phyloP scores from a whole-genome alignment of 495 filamentous ascomycete genomes.

The Lepraria neglecta region DNA sequence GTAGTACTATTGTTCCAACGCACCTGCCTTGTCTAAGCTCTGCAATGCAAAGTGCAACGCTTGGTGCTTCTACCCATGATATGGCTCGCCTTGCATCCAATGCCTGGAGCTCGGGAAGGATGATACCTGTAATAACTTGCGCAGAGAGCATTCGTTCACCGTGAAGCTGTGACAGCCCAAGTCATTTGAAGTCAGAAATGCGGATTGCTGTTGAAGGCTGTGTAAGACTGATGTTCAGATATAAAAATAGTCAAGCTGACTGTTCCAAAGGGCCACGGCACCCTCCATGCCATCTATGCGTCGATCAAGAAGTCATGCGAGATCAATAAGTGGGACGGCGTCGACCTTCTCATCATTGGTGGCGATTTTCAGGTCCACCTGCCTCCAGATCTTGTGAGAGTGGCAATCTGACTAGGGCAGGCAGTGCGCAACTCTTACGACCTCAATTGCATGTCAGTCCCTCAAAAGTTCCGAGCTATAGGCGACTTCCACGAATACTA shows the following conservation, averaged over 20 bases:
- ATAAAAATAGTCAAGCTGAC: neutral
- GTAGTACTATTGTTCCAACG: too few relatives aligned
- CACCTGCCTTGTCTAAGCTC: too few relatives aligned
- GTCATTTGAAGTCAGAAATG: conserved; percentile 23
- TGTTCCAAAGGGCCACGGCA: conserved; percentile 66
- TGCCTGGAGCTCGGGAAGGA: too few relatives aligned
- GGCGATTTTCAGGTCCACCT: conserved; percentile 75
- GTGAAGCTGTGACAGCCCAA: neutral
- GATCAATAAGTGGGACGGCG: conserved; percentile 62
- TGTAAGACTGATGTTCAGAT: conserved; percentile 44
- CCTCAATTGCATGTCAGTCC: conserved; percentile 78
- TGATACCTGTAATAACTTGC: too few relatives aligned
- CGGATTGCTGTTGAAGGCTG: conserved; percentile 72
- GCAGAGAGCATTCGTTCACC: too few relatives aligned
- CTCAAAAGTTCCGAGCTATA: conserved; percentile 71
- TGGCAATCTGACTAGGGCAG: conserved; percentile 38
- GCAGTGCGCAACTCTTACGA: conserved; percentile 83
- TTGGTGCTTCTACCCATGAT: too few relatives aligned
- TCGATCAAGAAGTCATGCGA: conserved; percentile 57
- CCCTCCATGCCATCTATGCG: conserved; percentile 81
- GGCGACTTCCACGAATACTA: conserved; percentile 94
- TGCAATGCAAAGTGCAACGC: too few relatives aligned
- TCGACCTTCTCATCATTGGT: conserved; percentile 81
- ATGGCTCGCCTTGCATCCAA: too few relatives aligned
- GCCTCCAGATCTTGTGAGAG: conserved; percentile 1